Conservation (phyloP, 2,329 filamentous ascomycete genomes). For the Aspergillus pseudoterreus region DNA sequence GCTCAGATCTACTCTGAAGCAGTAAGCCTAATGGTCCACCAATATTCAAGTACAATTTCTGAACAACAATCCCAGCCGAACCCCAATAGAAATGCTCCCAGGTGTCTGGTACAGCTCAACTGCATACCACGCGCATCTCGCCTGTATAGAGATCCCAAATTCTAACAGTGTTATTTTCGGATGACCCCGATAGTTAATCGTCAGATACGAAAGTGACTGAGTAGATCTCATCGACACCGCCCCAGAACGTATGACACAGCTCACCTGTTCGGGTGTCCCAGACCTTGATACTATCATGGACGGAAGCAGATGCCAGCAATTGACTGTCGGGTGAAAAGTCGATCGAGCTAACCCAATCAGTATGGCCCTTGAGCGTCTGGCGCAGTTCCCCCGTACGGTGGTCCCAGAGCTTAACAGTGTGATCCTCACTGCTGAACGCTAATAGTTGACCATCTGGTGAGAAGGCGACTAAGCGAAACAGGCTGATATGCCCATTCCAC, state of each 20-base stretch:
- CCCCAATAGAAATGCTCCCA: background rate
- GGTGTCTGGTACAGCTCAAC: background rate
- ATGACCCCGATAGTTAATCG: background rate
- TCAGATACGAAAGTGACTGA: background rate
- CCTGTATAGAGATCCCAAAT: background rate
- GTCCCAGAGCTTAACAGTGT: background rate
- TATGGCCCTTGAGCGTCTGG: background rate
- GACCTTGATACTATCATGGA: background rate
- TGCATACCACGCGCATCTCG: background rate
- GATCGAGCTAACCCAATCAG: background rate
- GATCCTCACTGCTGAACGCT: background rate
- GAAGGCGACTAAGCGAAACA: background rate
- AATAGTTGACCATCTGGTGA: background rate
- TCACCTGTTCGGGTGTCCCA: background rate
- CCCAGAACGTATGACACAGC: background rate
- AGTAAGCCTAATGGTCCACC: no score
- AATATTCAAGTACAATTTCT: background rate
- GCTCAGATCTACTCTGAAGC: no score
- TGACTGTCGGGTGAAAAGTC: background rate
- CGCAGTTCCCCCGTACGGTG: background rate
- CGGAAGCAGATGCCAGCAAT: background rate
- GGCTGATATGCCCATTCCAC: constrained; percentile 6
- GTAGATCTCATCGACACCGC: background rate
- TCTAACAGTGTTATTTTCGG: background rate
- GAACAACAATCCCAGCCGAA: background rate